These are phyloP conservation scores for Kwoniella europaea DNA, from an alignment of 768 basidiomycete genomes.

Conservation along the genomic window DNA sequence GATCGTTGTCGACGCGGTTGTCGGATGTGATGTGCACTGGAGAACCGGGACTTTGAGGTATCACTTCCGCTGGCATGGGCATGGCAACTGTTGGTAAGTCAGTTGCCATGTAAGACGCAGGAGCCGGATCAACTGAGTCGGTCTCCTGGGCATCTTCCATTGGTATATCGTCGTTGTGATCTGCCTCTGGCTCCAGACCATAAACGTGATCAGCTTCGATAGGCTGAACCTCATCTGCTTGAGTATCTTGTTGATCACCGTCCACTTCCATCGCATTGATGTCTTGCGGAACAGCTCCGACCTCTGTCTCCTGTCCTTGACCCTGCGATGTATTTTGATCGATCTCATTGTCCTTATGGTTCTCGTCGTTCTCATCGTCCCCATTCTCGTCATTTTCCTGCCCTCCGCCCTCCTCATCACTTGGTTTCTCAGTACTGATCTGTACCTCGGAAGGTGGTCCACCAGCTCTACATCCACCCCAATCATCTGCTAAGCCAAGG, in stretches of 20 bases:
- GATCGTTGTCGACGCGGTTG: slow-evolving; percentile 2
- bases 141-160: not conserved
- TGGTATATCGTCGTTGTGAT: not conserved
- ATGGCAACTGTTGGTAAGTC: not conserved
- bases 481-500: slow-evolving; percentile 40
- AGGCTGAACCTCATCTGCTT: not conserved
- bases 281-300: not conserved
- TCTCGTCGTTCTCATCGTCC: not conserved
- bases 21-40: slow-evolving; percentile 2
- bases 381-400: not conserved
- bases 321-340: not conserved
- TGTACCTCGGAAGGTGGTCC: slow-evolving; percentile 21
- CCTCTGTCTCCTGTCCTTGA: not conserved
- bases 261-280: not conserved
- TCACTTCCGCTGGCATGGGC: too few relatives aligned
- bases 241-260: not conserved
- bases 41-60: not conserved
- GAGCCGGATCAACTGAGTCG: not conserved
- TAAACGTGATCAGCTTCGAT: not conserved
- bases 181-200: not conserved
- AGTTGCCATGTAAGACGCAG: not conserved
- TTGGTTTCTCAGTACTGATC: slow-evolving; percentile 1
- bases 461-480: slow-evolving; percentile 41
- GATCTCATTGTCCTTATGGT: not conserved
- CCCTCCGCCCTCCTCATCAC: too few relatives aligned